A percentile compares a stretch with the other conserved stretches of the same genome.
phyloP scores from a whole-genome alignment of 1,284 basidiomycete genomes.

The Apiotrichum akiyoshidainum region DNA sequence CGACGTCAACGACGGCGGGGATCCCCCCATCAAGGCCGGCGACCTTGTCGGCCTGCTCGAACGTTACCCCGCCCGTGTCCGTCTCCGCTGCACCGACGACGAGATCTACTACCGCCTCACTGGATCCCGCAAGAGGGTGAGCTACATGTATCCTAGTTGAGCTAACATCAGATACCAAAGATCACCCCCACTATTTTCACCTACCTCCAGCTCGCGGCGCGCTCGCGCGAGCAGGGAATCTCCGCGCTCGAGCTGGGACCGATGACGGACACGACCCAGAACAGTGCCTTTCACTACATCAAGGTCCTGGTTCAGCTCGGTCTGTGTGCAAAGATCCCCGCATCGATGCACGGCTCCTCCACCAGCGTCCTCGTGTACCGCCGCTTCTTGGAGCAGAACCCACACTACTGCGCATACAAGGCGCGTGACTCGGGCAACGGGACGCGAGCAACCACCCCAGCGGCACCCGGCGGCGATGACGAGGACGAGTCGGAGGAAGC shows the following conservation, averaged over 20 bases:
- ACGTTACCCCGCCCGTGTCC: slow-evolving; percentile 39
- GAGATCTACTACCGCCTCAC: slow-evolving; percentile 46
- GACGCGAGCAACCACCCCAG: neutral
- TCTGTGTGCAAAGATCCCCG: slow-evolving; percentile 41
- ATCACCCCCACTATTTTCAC: slow-evolving; percentile 39
- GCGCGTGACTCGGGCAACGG: slow-evolving; percentile 1
- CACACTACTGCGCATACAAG: slow-evolving; percentile 28
- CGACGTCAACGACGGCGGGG: slow-evolving; percentile 28
- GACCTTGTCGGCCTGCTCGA: slow-evolving; percentile 27
- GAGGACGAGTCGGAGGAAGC: slow-evolving; percentile 13
- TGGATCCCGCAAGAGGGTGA: slow-evolving; percentile 38
- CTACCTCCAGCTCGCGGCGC: slow-evolving; percentile 23
- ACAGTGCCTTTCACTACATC: slow-evolving; percentile 42
- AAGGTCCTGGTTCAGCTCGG: slow-evolving; percentile 36
- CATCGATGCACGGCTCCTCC: slow-evolving; percentile 30
- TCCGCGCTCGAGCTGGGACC: slow-evolving; percentile 37
- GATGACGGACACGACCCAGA: slow-evolving; percentile 37
- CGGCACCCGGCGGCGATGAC: slow-evolving; percentile 15
- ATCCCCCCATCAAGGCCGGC: slow-evolving; percentile 8
- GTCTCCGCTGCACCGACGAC: slow-evolving; percentile 41
- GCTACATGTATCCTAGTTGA: slow-evolving; percentile 3
- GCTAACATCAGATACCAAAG: slow-evolving; percentile 26
- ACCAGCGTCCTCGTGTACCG: slow-evolving; percentile 42
- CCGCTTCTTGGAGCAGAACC: slow-evolving; percentile 37
- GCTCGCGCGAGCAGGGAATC: slow-evolving; percentile 17